Evolutionary conservation across 305 asterid genomes (phyloP), one percentile per base, ranked within the genome.

Genomic region (Andrographis paniculata): DNA sequence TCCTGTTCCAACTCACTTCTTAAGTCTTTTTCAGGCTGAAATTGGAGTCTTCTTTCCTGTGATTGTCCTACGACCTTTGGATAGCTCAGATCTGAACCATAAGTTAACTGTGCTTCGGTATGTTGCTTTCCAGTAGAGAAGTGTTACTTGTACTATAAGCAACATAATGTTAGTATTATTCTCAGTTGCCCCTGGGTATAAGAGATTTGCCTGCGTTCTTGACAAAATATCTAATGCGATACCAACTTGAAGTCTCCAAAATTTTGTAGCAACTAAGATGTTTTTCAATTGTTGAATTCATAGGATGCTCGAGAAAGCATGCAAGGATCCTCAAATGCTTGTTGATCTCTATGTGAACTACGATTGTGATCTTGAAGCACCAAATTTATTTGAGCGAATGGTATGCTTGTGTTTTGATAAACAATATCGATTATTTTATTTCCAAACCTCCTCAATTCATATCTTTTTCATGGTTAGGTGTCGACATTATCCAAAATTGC

Each of bases 331-430:
- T 62, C 99, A 92, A 76, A 75, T 87, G 97, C 89, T 92, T 69
- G 91, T 92, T 37, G 99, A 87, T 77, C 78, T 92, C 45, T 92
- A 75, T 60, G 97, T 92, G 77, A 92, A 92, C 72, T 92, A 92
- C 66, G 99, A 92, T 63, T 92, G 99, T 77, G 99, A 87, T 76
- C 95, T 92, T 58, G 81, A 87, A 59, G 93, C 97, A 37, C 93
- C 99, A 42, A 92, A 92, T 72, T 74, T 84, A 62, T 92, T 87
- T 78, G 99, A 92, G 62, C 73, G 80, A 59, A 84, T 71, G 87
- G 99, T 87, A 63, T 65, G 78, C 43, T 60, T 56, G 44, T 46
- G 17, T 57, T 42, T 45, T 44, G 22, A 57, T 41, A 57, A 42
- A 16, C 15, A 14, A 33, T 18, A 44, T 73, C 39, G 54, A 42